These are phyloP conservation scores for Perkinsus olseni DNA, from an alignment of 169 alveolate genomes.

Conservation along the genomic window DNA sequence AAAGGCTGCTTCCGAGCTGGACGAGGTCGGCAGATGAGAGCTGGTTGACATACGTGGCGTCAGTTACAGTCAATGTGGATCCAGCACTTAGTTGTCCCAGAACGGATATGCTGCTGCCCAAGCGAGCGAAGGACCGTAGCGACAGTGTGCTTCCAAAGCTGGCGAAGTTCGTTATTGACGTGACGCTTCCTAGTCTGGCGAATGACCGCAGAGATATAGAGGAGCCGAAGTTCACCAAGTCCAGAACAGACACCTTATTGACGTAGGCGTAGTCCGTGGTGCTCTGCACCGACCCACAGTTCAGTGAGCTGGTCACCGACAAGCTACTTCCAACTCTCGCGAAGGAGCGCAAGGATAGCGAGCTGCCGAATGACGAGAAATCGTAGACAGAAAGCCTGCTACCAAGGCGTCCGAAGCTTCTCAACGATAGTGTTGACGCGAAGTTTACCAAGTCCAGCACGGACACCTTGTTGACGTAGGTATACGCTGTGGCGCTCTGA, in stretches of 20 bases:
- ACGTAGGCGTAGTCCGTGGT: background rate
- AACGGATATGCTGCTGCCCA: background rate
- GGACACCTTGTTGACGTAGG: background rate
- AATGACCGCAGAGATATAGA: background rate
- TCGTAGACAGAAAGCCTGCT: background rate
- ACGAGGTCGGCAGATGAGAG: background rate
- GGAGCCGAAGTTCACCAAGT: background rate
- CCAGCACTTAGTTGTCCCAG: background rate
- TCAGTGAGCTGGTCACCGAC: background rate
- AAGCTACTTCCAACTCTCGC: background rate
- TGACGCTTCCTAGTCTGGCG: background rate
- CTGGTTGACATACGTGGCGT: background rate
- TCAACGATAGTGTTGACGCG: background rate
- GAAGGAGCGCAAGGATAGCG: background rate
- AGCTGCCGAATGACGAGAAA: background rate
- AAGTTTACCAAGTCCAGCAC: background rate
- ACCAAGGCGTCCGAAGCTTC: background rate
- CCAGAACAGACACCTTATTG: background rate
- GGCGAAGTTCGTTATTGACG: background rate
- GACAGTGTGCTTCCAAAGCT: background rate
- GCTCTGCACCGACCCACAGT: background rate
- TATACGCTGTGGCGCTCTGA: background rate
- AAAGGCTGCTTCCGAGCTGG: background rate
- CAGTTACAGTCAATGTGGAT: background rate
- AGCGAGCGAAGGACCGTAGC: slow-evolving; percentile 1